These are phyloP conservation scores for Dryas octopetala DNA, from an alignment of 306 rosid genomes.

Conservation along the genomic window DNA sequence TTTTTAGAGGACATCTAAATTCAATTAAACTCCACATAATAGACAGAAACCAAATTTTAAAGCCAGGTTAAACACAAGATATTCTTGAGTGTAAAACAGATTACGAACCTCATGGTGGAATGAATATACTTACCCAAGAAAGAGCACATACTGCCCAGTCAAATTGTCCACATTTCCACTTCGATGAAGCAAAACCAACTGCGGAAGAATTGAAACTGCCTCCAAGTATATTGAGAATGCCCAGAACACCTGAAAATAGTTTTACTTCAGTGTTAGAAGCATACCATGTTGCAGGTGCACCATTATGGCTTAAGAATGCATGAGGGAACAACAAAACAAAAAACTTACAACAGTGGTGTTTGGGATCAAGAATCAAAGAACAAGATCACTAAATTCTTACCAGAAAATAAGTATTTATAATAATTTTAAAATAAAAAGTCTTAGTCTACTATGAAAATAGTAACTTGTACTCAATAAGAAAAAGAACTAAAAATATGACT, in stretches of 20 bases:
- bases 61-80: slow-evolving; percentile 1
- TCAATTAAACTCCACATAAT: background rate
- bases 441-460: background rate
- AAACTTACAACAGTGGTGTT: background rate
- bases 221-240: slow-evolving; percentile 97
- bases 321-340: slow-evolving; percentile 13
- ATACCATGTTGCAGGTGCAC: slow-evolving; percentile 4
- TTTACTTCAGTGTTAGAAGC: slow-evolving; percentile 18
- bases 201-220: slow-evolving; percentile 87
- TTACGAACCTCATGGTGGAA: background rate
- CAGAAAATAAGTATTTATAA: background rate
- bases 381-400: background rate
- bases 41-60: background rate
- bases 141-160: slow-evolving; percentile 84
- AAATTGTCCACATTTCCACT: slow-evolving; percentile 96
- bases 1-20: background rate
- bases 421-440: background rate
- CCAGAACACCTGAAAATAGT: slow-evolving; percentile 67
- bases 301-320: background rate
- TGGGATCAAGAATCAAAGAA: background rate
- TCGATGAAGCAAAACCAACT: slow-evolving; percentile 80
- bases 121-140: slow-evolving; percentile 70
- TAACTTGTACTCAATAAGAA: background rate
- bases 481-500: background rate
- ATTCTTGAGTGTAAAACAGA: background rate